Conservation (phyloP, 805 yeast species). For the Spencermartinsiella europaea region DNA sequence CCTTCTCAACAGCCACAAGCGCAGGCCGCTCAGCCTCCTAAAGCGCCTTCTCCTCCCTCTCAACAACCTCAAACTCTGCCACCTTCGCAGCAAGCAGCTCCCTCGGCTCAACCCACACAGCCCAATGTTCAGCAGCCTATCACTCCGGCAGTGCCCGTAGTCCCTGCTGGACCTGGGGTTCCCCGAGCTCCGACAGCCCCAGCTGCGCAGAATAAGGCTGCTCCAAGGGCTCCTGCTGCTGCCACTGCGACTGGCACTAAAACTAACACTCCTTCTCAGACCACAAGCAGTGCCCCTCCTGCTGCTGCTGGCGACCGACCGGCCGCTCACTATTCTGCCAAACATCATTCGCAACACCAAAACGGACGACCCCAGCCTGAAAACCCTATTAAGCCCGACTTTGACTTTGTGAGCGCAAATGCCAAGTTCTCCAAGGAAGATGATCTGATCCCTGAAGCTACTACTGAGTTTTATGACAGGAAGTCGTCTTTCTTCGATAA, state of each 20-base stretch:
- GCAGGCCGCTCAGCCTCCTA: neutral
- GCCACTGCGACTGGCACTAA: too few species aligned
- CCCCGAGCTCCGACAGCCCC: conserved; percentile 4
- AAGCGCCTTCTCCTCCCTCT: conserved; percentile 1
- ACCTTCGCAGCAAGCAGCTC: too few species aligned
- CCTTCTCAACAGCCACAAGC: conserved; percentile 10
- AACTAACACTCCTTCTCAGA: too few species aligned
- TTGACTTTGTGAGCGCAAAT: conserved; percentile 70
- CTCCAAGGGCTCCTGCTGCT: neutral
- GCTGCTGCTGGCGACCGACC: too few species aligned
- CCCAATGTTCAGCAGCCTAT: neutral
- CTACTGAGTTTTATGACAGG: conserved; percentile 53
- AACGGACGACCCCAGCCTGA: conserved; percentile 12
- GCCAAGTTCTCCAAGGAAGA: conserved; percentile 57
- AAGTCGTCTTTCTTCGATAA: conserved; percentile 84
- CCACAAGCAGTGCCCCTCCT: too few species aligned
- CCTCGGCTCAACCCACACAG: too few species aligned
- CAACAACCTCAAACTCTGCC: neutral
- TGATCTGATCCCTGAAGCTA: conserved; percentile 21
- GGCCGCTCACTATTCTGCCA: too few species aligned
- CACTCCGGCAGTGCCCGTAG: neutral
- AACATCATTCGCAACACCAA: conserved; percentile 16
- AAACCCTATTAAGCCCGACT: conserved; percentile 38
- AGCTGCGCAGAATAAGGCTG: neutral
- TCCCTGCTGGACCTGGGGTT: neutral